Evolutionary conservation across 2,329 filamentous ascomycete species (phyloP), one percentile per base, ranked within the genome.

Genomic region (Sclerotinia minor): DNA sequence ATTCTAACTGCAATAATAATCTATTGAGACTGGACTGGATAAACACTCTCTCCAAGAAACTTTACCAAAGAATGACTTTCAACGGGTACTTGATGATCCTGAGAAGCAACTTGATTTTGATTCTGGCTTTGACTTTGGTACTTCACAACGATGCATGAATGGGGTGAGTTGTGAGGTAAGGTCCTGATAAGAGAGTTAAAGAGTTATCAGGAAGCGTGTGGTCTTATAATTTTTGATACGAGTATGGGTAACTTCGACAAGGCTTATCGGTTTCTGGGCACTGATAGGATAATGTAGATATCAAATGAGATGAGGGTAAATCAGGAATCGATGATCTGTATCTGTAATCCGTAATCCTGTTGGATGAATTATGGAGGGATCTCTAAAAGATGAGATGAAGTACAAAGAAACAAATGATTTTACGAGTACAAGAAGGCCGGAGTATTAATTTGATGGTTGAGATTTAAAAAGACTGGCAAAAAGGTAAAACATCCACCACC

Each of bases 111-210:
- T 17, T 35, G 29, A 61, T 19, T 19, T 50, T 35, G 13, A 41
- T 15, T 5, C 6, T 41, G 38, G 17, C 3, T 15, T 17, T 41
- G 38, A 41, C 3, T 15, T 41, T 41, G 38, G 50, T 63, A 13
- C 45, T 50, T 26, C 45, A 41, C 59, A 63, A 50, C 59, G 45
- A 63, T 50, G 45, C 59, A 63, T 63, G 21, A 50, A 63, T 50
- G 15, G 59, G 5, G 44, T 17, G 21, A 41, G 38, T n/a, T n/a
- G 38, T 4, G 38, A 41, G 38, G 38, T 41, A 17, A 41, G 17
- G 15, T 41, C 15, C 32, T 19, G 57, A 45, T 24, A 35, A 19
- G 57, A 32, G 38, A 38, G 38, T 38, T 3, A 3, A 3, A 13
- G 26, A 35, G 44, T 24, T 41, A 49, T 35, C 15, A 8, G 21